phyloP scores from a whole-genome alignment of 2,329 filamentous ascomycete genomes.

The Diaporthe aspalathi region DNA sequence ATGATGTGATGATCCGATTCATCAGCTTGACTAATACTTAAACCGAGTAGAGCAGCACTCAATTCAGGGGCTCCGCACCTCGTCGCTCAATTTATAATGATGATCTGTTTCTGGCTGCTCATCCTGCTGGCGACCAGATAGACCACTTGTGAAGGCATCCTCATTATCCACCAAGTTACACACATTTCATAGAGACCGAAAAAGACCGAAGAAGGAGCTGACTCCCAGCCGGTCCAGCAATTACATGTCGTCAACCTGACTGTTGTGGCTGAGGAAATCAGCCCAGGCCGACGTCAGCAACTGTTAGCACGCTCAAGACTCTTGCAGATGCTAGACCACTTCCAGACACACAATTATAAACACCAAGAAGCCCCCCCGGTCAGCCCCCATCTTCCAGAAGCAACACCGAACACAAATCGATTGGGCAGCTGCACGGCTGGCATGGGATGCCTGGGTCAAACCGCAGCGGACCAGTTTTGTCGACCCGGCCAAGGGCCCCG shows the following conservation, averaged over 20 bases:
- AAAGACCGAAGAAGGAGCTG: not conserved
- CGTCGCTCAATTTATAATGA: not conserved
- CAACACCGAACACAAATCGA: conserved; percentile 11
- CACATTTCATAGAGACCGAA: no score
- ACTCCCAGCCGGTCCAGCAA: not conserved
- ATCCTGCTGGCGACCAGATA: not conserved
- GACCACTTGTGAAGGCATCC: not conserved
- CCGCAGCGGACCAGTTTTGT: conserved; percentile 19
- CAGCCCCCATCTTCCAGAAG: conserved; percentile 23
- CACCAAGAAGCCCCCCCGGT: not conserved
- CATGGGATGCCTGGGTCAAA: conserved; percentile 15
- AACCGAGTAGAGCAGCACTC: not conserved
- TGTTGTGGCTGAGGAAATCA: not conserved
- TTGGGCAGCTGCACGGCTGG: conserved; percentile 8
- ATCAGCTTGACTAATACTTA: not conserved
- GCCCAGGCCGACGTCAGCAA: not conserved
- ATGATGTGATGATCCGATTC: not conserved
- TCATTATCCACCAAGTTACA: not conserved
- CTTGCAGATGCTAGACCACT: not conserved
- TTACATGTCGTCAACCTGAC: not conserved
- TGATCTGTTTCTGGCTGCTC: not conserved
- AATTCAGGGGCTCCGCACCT: conserved; percentile 5
- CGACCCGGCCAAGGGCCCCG: not conserved
- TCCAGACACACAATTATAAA: not conserved
- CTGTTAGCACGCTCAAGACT: not conserved